A percentile compares a stretch with the other conserved stretches of the same genome.
phyloP scores from a whole-genome alignment of 768 basidiomycete genomes.

The Leccinum disarticulatum region DNA sequence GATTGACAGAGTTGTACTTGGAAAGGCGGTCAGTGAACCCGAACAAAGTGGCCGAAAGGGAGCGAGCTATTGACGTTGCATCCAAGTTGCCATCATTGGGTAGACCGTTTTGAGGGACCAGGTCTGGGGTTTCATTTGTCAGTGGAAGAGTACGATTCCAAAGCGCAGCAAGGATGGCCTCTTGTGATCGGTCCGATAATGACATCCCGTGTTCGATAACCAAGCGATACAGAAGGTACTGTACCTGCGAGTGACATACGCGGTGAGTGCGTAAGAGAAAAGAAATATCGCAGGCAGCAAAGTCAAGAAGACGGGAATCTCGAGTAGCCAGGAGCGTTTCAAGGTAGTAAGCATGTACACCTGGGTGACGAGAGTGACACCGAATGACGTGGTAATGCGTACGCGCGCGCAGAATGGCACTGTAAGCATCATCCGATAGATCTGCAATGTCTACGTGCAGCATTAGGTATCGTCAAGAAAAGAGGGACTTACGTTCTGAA shows the following conservation, averaged over 20 bases:
- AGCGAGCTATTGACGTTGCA: slow-evolving; percentile 13
- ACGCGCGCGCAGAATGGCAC: slow-evolving; percentile 35
- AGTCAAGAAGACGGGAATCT: slow-evolving; percentile 28
- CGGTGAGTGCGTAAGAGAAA: slow-evolving; percentile 34
- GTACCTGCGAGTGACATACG: slow-evolving; percentile 36
- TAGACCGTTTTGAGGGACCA: not conserved
- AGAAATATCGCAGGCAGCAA: slow-evolving; percentile 36
- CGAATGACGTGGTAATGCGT: slow-evolving; percentile 42
- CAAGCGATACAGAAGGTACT: slow-evolving; percentile 43
- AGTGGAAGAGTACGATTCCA: slow-evolving; percentile 32
- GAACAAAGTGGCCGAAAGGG: slow-evolving; percentile 16
- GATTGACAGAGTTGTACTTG: not conserved
- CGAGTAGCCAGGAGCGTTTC: slow-evolving; percentile 36
- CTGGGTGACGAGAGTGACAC: slow-evolving; percentile 36
- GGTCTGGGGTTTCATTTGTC: not conserved
- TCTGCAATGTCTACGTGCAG: slow-evolving; percentile 16
- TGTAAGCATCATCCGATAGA: slow-evolving; percentile 8
- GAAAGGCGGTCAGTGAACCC: not conserved
- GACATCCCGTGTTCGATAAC: slow-evolving; percentile 28
- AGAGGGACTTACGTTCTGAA: slow-evolving; percentile 16
- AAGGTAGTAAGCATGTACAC: slow-evolving; percentile 50
- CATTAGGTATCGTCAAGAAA: not conserved
- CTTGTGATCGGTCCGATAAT: slow-evolving; percentile 32
- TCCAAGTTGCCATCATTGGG: slow-evolving; percentile 4
- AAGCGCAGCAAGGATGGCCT: slow-evolving; percentile 36